Conservation (phyloP, 148 eudicot genomes). For the Rhododendron molle region DNA sequence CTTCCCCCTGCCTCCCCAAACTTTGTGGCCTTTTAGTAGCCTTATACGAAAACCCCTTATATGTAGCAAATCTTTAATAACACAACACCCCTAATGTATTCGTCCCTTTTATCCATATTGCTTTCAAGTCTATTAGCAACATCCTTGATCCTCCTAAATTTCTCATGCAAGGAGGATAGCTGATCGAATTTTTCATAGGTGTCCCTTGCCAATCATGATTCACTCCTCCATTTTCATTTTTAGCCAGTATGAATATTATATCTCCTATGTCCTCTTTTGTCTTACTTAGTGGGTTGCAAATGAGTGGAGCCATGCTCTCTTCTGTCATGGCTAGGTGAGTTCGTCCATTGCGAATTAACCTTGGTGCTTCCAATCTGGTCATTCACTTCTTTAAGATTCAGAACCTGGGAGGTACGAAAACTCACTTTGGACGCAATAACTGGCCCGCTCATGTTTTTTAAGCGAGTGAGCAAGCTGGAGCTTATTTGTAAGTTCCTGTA, state of each 20-base stretch:
- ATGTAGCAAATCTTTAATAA: neutral
- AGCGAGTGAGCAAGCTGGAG: neutral
- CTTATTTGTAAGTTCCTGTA: neutral
- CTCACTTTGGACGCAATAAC: neutral
- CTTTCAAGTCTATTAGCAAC: neutral
- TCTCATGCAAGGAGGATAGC: too few relatives aligned
- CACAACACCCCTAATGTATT: neutral
- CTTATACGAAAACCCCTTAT: neutral
- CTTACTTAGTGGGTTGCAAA: neutral
- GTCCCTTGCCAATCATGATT: neutral
- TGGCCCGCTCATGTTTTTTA: neutral
- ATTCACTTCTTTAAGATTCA: too few relatives aligned
- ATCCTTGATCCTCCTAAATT: too few relatives aligned
- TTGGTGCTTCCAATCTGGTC: too few relatives aligned
- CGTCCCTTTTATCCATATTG: neutral
- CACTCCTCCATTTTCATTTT: neutral
- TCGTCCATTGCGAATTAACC: too few relatives aligned
- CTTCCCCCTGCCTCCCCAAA: neutral
- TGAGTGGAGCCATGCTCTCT: neutral
- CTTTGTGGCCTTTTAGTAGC: neutral
- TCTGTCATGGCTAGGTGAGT: too few relatives aligned
- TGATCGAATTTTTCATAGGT: neutral
- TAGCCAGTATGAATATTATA: neutral
- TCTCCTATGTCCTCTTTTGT: neutral
- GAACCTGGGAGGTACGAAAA: neutral